Base-by-base conservation (phyloP, 164 flowering plant genomes). In the Vitis rotundifolia region DNA sequence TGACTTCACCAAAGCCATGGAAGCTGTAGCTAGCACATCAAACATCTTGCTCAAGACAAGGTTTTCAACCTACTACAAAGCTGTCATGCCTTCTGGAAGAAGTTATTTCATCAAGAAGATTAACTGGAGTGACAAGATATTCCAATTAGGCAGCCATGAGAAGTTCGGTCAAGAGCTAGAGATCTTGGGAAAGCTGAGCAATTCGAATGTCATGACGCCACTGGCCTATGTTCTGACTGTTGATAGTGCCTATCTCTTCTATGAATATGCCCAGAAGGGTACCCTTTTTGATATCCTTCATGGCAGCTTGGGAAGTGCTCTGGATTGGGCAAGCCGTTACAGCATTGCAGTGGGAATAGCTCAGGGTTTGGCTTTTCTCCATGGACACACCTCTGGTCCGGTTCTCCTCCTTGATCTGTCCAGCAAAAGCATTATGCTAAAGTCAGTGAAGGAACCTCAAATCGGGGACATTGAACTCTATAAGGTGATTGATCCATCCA, bases 291-390 rank as follows among this genome's bases (percentile, higher is more conserved):
- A 88, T 61, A 76, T 79, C 69, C 92, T 91, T 58, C 92, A 89
- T 76, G 76, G 74, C 31, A 74, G 74, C 66, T 49, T 59, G 22
- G 82, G 68, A 18, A 53, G 47, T 65, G 68, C 63, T 50, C 58
- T 91, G 65, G 91, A 89, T 67, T 91, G 97, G 97, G 76, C 80
- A 10, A 86, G 85, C 22, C 85, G 97, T 15, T 89, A 88, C 76
- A 82, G 86, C 66, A 82, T 87, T 61, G 97, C 92, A 37, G 69
- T 91, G 12, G 93, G 94, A 44, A 82, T 88, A 62, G 92, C 97
- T 73, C 91, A 89, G 62, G 97, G 94, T 12, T 79, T 91, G 59
- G 80, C 88, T 60, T 89, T 81, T 68, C 86, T 89, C 57, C 97
- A 91, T 74, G 94, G 87, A 63, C 80, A 78, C 75, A 58, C 74